A percentile compares a stretch with the other conserved stretches of the same genome.
Evolutionary conservation across 257 asterid species (phyloP).

Genomic region (Jacaranda copaia): DNA sequence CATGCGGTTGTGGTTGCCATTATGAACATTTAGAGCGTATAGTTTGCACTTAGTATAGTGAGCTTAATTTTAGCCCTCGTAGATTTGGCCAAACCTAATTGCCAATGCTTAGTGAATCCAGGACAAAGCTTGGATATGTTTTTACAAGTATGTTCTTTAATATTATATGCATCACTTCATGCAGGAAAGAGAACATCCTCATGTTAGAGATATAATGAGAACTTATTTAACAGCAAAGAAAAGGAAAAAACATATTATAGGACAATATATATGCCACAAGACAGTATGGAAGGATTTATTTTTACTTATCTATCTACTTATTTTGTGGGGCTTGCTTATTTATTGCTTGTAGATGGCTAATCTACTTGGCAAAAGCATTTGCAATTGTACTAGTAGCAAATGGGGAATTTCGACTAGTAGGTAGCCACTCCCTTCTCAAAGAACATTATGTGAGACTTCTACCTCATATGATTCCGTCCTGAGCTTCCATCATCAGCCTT

Average conservation of each 20-base stretch:
- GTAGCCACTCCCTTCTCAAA: too few species aligned
- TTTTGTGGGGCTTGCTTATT: background rate
- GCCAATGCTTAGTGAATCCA: slow-evolving; percentile 7
- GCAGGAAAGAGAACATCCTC: too few species aligned
- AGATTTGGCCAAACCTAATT: background rate
- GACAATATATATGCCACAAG: background rate
- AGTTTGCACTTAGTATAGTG: background rate
- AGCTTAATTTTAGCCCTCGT: background rate
- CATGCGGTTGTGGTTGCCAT: background rate
- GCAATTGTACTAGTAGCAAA: background rate
- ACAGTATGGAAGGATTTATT: background rate
- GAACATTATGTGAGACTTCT: background rate
- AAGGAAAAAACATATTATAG: background rate
- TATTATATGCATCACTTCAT: background rate
- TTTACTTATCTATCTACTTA: too few species aligned
- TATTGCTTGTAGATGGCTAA: slow-evolving; percentile 10
- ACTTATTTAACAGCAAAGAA: too few species aligned
- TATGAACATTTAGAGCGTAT: background rate
- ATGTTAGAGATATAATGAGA: too few species aligned
- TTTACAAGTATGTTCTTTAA: background rate
- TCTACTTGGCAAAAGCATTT: slow-evolving; percentile 4
- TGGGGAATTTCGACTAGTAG: background rate
- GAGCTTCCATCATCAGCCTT: slow-evolving; percentile 26
- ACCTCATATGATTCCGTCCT: background rate
- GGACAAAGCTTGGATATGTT: slow-evolving; percentile 6